Evolutionary conservation across 805 yeast genomes (phyloP).

Genomic region (Cyberlindnera bimundalis): DNA sequence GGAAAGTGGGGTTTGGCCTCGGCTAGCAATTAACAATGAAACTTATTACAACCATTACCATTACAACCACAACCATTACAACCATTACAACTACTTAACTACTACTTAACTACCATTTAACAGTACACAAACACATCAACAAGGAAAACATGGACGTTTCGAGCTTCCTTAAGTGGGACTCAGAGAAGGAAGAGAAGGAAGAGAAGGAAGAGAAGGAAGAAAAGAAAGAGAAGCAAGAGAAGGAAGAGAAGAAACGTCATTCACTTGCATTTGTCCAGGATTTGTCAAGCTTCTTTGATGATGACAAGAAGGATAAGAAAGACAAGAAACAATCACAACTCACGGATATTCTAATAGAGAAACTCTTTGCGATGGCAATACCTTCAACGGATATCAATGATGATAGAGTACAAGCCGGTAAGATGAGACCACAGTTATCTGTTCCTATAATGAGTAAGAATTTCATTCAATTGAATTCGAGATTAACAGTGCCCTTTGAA

Average conservation of each 20-base stretch:
- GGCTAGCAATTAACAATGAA: too few relatives aligned
- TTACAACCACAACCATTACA: too few relatives aligned
- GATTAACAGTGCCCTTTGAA: slow-evolving; percentile 61
- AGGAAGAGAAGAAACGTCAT: slow-evolving; percentile 3
- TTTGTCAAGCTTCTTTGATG: slow-evolving; percentile 14
- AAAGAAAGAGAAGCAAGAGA: slow-evolving; percentile 4
- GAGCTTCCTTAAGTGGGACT: slow-evolving; percentile 33
- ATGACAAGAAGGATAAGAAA: slow-evolving; percentile 10
- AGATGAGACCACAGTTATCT: slow-evolving; percentile 63
- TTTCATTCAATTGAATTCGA: slow-evolving; percentile 56
- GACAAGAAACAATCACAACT: slow-evolving; percentile 28
- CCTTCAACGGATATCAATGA: slow-evolving; percentile 54
- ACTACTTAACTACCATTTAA: too few relatives aligned
- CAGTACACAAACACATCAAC: background rate
- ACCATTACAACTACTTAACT: too few relatives aligned
- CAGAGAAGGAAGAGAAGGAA: slow-evolving; percentile 4
- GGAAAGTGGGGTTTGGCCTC: too few relatives aligned
- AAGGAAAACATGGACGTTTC: slow-evolving; percentile 11
- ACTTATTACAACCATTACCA: too few relatives aligned
- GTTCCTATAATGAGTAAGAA: slow-evolving; percentile 68
- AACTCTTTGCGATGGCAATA: slow-evolving; percentile 64
- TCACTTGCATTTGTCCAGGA: slow-evolving; percentile 21
- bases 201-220: slow-evolving; percentile 1
- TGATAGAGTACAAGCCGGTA: slow-evolving; percentile 56
- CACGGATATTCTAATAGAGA: slow-evolving; percentile 71